Conservation (phyloP, 768 basidiomycete species). For the Amanita exitialis region DNA sequence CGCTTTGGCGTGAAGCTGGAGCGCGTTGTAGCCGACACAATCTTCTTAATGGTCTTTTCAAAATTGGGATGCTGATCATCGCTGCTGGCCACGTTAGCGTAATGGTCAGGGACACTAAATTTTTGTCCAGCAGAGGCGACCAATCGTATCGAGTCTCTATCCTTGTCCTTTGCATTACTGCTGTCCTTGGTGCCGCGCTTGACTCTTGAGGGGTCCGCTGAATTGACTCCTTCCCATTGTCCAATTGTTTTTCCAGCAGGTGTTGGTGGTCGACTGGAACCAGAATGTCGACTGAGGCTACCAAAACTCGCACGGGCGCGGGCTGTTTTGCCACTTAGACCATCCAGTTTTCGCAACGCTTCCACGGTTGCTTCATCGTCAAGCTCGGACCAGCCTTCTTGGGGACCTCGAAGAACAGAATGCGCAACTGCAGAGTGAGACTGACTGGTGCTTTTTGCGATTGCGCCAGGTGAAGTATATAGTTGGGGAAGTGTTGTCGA, state of each 20-base stretch:
- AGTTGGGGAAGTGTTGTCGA: slow-evolving; percentile 54
- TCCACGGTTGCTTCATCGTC: slow-evolving; percentile 87
- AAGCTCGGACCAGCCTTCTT: slow-evolving; percentile 83
- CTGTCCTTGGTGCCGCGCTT: slow-evolving; percentile 22
- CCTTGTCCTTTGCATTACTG: slow-evolving; percentile 29
- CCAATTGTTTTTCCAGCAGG: slow-evolving; percentile 52
- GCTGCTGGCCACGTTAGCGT: slow-evolving; percentile 39
- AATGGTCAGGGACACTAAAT: slow-evolving; percentile 31
- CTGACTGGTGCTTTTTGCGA: slow-evolving; percentile 32
- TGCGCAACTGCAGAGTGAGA: slow-evolving; percentile 60
- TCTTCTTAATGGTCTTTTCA: slow-evolving; percentile 66
- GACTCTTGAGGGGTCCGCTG: slow-evolving; percentile 27
- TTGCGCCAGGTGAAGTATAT: slow-evolving; percentile 73
- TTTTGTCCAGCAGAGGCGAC: slow-evolving; percentile 23
- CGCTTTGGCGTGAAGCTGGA: slow-evolving; percentile 80
- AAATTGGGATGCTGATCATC: slow-evolving; percentile 42
- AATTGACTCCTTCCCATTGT: slow-evolving; percentile 70
- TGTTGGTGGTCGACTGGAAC: slow-evolving; percentile 64
- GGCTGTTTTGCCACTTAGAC: slow-evolving; percentile 66
- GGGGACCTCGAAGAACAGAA: slow-evolving; percentile 76
- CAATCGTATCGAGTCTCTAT: slow-evolving; percentile 25
- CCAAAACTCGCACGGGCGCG: slow-evolving; percentile 70
- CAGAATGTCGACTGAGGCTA: slow-evolving; percentile 58
- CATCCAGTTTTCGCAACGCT: slow-evolving; percentile 88
- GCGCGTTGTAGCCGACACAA: slow-evolving; percentile 42